Conservation (phyloP, 73 alveolate species). For the Stentor coeruleus region DNA sequence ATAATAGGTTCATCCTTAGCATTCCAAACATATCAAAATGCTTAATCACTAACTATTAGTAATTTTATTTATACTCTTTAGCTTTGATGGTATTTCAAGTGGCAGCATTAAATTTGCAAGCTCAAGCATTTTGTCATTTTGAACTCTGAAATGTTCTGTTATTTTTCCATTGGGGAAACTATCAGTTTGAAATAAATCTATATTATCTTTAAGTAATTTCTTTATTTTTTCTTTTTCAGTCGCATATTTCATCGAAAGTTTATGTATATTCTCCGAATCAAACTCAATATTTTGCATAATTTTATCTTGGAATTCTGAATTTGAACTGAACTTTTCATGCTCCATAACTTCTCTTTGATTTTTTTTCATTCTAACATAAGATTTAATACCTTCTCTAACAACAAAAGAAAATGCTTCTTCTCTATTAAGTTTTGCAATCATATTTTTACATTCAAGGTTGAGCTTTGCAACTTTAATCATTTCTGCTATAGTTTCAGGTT, state of each 20-base stretch:
- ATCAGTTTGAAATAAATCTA: no score
- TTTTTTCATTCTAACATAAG: background rate
- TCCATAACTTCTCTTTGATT: background rate
- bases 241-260: background rate
- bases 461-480: background rate
- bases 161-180: background rate
- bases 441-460: background rate
- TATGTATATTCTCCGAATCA: background rate
- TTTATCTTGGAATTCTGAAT: background rate
- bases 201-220: background rate
- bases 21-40: no score
- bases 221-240: background rate
- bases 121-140: background rate
- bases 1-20: no score
- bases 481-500: background rate
- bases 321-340: background rate
- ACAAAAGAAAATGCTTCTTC: background rate
- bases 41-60: no score
- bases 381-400: background rate
- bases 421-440: background rate
- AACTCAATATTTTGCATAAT: background rate
- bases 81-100: no score
- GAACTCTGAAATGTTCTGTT: background rate
- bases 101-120: background rate
- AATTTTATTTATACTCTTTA: no score